These are phyloP conservation scores for Yarrowia yakushimensis DNA, from an alignment of 805 yeast genomes.

Conservation along the genomic window DNA sequence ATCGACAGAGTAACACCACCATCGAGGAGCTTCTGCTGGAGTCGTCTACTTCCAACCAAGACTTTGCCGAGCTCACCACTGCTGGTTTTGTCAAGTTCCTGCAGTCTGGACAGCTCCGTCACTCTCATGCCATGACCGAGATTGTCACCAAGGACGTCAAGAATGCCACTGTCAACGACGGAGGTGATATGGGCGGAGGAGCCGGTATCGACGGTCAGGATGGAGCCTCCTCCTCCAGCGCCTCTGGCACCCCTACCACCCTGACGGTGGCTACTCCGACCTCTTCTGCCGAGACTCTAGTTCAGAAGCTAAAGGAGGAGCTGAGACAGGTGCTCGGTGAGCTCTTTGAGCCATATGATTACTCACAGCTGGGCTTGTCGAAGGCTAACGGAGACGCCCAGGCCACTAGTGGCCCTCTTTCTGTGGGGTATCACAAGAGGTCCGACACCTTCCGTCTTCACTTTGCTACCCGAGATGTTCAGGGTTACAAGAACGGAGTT, in stretches of 20 bases:
- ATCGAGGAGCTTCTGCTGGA: background rate
- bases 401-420: slow-evolving; percentile 6
- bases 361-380: slow-evolving; percentile 3
- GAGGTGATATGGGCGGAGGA: slow-evolving; percentile 16
- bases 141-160: background rate
- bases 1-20: slow-evolving; percentile 1
- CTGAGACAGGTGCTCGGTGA: background rate
- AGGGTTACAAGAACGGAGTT: background rate
- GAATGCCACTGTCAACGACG: background rate
- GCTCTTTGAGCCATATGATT: slow-evolving; percentile 1
- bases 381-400: slow-evolving; percentile 1
- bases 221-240: background rate
- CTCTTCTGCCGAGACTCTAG: background rate
- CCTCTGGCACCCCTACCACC: background rate
- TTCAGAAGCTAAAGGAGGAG: background rate
- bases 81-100: slow-evolving; percentile 5
- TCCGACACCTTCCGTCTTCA: slow-evolving; percentile 7
- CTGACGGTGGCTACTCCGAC: background rate
- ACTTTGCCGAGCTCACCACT: background rate
- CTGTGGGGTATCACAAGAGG: slow-evolving; percentile 8
- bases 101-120: background rate
- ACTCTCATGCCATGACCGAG: slow-evolving; percentile 6
- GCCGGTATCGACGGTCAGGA: background rate
- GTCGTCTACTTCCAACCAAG: background rate
- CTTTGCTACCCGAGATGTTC: background rate